Percentiles rank a stretch among this genome's conserved stretches.
Conservation (phyloP, 1,284 basidiomycete species). For the Irpex sp. region DNA sequence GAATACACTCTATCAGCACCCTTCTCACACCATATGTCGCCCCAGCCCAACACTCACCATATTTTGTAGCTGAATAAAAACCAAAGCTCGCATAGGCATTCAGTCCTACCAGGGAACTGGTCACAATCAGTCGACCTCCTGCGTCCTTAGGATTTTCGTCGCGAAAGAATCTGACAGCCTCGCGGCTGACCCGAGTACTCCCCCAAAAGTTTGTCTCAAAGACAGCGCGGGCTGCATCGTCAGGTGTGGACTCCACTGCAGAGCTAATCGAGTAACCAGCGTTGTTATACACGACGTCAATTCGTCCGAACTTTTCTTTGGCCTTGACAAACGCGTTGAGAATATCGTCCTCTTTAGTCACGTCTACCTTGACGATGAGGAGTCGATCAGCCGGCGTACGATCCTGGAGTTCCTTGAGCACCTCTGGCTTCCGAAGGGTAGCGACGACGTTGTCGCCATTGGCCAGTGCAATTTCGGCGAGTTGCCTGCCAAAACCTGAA, state of each 20-base stretch:
- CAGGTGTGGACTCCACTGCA: conserved; percentile 33
- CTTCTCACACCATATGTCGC: too few relatives aligned
- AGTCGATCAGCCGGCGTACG: conserved; percentile 23
- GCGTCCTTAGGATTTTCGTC: conserved; percentile 31
- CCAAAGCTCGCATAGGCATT: conserved; percentile 19
- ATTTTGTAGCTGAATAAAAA: conserved; percentile 29
- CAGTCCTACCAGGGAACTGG: conserved; percentile 19
- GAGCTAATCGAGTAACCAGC: conserved; percentile 28
- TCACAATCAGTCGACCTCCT: conserved; percentile 1
- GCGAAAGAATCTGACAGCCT: conserved; percentile 34
- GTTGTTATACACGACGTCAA: conserved; percentile 45
- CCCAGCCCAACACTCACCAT: conserved; percentile 18
- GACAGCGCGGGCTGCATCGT: conserved; percentile 25
- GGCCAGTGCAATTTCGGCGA: conserved; percentile 23
- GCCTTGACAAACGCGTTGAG: conserved; percentile 31
- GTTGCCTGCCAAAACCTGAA: conserved; percentile 27
- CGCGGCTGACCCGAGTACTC: conserved; percentile 27
- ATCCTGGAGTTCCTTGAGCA: conserved; percentile 19
- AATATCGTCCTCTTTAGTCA: conserved; percentile 29
- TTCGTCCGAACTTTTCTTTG: conserved; percentile 33
- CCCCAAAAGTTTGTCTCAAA: conserved; percentile 40
- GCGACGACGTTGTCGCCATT: conserved; percentile 30
- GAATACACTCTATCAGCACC: neutral
- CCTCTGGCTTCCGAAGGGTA: conserved; percentile 26
- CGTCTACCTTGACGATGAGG: conserved; percentile 37